A percentile compares a stretch with the other conserved stretches of the same genome.
phyloP scores from a whole-genome alignment of 1,284 basidiomycete genomes.

The Naganishia albida region DNA sequence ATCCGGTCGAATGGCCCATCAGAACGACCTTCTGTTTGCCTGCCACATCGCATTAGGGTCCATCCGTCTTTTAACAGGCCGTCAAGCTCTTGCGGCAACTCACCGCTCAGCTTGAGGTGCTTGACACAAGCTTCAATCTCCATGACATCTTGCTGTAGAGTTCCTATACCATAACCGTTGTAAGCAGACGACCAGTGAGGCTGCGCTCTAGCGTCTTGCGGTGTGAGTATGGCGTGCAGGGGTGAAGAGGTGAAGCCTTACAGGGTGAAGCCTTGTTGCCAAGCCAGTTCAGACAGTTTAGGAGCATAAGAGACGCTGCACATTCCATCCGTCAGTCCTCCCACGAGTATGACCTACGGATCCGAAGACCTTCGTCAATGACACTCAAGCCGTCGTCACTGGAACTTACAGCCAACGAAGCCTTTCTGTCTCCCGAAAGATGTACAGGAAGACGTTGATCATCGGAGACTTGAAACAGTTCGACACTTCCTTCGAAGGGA shows the following conservation, averaged over 20 bases:
- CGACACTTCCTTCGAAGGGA: slow-evolving; percentile 12
- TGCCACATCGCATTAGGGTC: slow-evolving; percentile 28
- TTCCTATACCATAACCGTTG: slow-evolving; percentile 46
- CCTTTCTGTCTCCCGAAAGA: slow-evolving; percentile 17
- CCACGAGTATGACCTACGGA: slow-evolving; percentile 45
- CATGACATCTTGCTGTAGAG: slow-evolving; percentile 43
- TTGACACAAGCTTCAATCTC: slow-evolving; percentile 48
- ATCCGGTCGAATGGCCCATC: slow-evolving; percentile 54
- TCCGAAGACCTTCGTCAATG: not conserved
- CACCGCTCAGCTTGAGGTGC: slow-evolving; percentile 43
- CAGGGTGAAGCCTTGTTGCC: slow-evolving; percentile 47
- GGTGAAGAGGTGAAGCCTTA: slow-evolving; percentile 35
- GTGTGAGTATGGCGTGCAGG: not conserved
- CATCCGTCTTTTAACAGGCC: too few relatives aligned
- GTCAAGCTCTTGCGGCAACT: slow-evolving; percentile 9
- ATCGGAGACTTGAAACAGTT: slow-evolving; percentile 18
- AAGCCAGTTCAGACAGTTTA: slow-evolving; percentile 40
- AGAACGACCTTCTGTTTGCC: slow-evolving; percentile 42
- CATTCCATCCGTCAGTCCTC: slow-evolving; percentile 50
- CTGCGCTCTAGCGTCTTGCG: slow-evolving; percentile 41
- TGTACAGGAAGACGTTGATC: slow-evolving; percentile 19
- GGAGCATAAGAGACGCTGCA: slow-evolving; percentile 44
- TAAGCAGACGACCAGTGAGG: slow-evolving; percentile 51
- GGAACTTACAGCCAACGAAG: slow-evolving; percentile 8
- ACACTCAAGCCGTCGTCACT: not conserved